Evolutionary conservation across 352 stramenopile genomes (phyloP).

Genomic region (Globisporangium okanoganense): DNA sequence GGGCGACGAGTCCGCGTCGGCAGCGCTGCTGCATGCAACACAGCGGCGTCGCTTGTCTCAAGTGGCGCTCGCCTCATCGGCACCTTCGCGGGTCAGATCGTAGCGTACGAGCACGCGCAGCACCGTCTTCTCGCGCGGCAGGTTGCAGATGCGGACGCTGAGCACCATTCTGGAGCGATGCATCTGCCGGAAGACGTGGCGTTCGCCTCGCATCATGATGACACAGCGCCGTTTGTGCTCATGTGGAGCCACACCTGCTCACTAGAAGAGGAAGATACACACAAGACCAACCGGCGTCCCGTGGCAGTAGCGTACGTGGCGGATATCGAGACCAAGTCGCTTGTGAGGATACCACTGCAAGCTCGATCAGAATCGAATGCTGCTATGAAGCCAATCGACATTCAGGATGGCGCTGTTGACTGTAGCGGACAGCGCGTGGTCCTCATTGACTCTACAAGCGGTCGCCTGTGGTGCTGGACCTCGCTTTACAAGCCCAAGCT

Average conservation of each 20-base stretch:
- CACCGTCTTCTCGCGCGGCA: neutral
- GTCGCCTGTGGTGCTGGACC: conserved; percentile 2
- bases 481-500: neutral
- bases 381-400: neutral
- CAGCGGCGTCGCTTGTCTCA: neutral
- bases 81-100: neutral
- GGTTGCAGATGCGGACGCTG: neutral
- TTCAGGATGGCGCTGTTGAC: conserved; percentile 2
- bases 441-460: neutral
- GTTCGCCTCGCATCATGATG: neutral
- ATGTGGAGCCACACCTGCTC: neutral
- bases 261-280: neutral
- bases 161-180: neutral
- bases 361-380: neutral
- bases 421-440: neutral
- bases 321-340: neutral
- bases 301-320: neutral
- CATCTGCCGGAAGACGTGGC: neutral
- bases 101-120: neutral
- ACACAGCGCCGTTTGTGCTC: neutral
- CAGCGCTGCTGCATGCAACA: neutral
- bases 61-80: neutral
- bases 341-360: neutral
- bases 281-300: neutral
- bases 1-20: conserved; percentile 2